Evolutionary conservation across 2,329 filamentous ascomycete species (phyloP), one percentile per base, ranked within the genome.

Genomic region (Botryotinia narcissicola): DNA sequence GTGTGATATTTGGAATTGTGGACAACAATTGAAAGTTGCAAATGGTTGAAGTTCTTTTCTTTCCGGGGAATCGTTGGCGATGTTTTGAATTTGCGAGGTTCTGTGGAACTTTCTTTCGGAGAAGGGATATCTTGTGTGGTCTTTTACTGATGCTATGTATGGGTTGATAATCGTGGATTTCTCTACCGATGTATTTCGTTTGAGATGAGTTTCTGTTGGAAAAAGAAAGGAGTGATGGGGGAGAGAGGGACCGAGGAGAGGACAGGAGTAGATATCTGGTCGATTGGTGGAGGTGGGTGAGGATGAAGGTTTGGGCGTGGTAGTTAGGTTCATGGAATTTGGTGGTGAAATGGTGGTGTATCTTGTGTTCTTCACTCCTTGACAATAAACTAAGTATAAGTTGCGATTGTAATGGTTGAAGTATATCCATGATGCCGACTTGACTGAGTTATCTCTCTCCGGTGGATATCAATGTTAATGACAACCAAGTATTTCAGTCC

Each of bases 161-260:
- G 18, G 44, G 5, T 46, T 46, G 4, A 22, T 46, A 20, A 22
- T 46, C 20, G 5, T 46, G 44, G 0, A 22, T 22, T 22, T 22
- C 44, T 20, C 20, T 22, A 14, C 42, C 42, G 42, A 12, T 16
- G 3, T 16, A 8, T 46, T 22, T 20, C 20, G 10, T 16, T 54
- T 16, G 12, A n/a, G 25, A 1, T 29, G 1, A 8, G 25, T 7
- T n/a, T 16, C 5, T 1, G 12, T 16, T 54, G 3, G 25, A 29
- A 2, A 29, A n/a, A 12, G 48, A 8, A 54, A 3, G 12, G 12
- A 2, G 12, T 9, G 14, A 29, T 1, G 1, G 4, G 10, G 10
- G 25, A 3, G 8, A 20, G 1, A n/a, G 25, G 46, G 1, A 0
- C 9, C 25, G 46, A 48, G 48, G 12, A n/a, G 48, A 14, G 10